These are phyloP conservation scores for Skeletonema marinoi DNA, from an alignment of 108 stramenopile genomes.

Conservation along the genomic window DNA sequence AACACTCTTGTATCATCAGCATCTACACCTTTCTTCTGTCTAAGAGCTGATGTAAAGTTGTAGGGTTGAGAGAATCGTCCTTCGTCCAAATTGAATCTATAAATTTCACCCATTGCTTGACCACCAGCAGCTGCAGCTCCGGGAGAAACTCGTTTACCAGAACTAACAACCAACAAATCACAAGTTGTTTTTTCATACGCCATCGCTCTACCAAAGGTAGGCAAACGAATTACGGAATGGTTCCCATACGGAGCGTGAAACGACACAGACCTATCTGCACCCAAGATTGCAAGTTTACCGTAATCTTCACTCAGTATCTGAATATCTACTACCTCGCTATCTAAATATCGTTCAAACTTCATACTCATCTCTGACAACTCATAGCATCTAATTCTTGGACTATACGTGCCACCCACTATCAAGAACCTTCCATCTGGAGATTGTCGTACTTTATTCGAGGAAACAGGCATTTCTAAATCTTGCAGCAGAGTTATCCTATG, in stretches of 20 bases:
- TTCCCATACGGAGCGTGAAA: slow-evolving; percentile 98
- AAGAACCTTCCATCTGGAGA: slow-evolving; percentile 90
- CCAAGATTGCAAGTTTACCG: slow-evolving; percentile 94
- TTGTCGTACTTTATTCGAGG: slow-evolving; percentile 80
- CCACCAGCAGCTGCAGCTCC: slow-evolving; percentile 3
- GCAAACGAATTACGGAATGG: slow-evolving; percentile 91
- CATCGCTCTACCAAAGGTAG: slow-evolving; percentile 94
- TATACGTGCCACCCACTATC: slow-evolving; percentile 94
- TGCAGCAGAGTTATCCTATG: slow-evolving; percentile 97
- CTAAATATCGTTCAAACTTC: slow-evolving; percentile 98
- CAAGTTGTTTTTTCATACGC: slow-evolving; percentile 90
- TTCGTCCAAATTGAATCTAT: slow-evolving; percentile 95
- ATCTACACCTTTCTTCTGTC: slow-evolving; percentile 35
- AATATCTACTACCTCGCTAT: slow-evolving; percentile 93
- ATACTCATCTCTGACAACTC: slow-evolving; percentile 93
- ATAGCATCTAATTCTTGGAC: slow-evolving; percentile 94
- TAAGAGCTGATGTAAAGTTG: slow-evolving; percentile 50
- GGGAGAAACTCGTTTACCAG: slow-evolving; percentile 45
- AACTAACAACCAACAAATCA: slow-evolving; percentile 90
- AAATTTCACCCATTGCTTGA: slow-evolving; percentile 66
- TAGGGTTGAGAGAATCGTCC: slow-evolving; percentile 94
- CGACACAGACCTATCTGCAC: slow-evolving; percentile 89
- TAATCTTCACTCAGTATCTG: slow-evolving; percentile 89
- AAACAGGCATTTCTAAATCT: slow-evolving; percentile 96
- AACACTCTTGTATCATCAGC: slow-evolving; percentile 22